These are phyloP conservation scores for Venturia effusa DNA, from an alignment of 2,329 filamentous ascomycete species.

Conservation along the genomic window DNA sequence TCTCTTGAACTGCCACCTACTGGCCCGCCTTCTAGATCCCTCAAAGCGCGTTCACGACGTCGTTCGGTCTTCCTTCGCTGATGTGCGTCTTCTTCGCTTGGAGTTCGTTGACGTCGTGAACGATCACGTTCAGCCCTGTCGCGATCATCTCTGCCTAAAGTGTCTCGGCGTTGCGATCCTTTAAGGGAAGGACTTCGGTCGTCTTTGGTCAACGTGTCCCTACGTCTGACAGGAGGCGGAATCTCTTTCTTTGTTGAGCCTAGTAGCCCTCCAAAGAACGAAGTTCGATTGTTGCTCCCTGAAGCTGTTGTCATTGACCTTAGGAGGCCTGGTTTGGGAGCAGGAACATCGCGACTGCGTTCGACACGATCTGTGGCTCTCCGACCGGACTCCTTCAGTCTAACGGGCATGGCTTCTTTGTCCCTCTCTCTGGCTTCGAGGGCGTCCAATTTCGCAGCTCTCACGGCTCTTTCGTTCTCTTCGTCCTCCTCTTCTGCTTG, in stretches of 20 bases:
- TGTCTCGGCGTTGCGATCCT: background rate
- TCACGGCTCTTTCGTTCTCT: background rate
- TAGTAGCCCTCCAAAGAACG: slow-evolving; percentile 6
- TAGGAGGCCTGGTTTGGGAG: slow-evolving; percentile 6
- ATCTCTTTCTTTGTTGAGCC: background rate
- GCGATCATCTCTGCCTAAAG: background rate
- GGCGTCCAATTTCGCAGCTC: slow-evolving; percentile 2
- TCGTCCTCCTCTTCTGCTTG: slow-evolving; percentile 9
- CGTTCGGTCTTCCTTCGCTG: slow-evolving; percentile 8
- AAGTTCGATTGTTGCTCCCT: background rate
- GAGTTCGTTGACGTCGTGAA: slow-evolving; percentile 8
- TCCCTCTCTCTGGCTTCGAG: slow-evolving; percentile 4
- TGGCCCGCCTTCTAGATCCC: slow-evolving; percentile 5
- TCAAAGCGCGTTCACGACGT: slow-evolving; percentile 5
- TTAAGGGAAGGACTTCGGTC: background rate
- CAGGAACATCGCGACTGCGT: background rate
- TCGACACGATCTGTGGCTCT: slow-evolving; percentile 4
- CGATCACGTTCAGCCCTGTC: background rate
- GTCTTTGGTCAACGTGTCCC: background rate
- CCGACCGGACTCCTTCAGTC: slow-evolving; percentile 1
- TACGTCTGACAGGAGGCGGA: background rate
- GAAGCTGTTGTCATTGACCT: slow-evolving; percentile 2
- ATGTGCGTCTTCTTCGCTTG: slow-evolving; percentile 6
- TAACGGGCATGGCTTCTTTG: background rate
- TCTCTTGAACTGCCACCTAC: background rate